Evolutionary conservation across 352 stramenopile genomes (phyloP).

Genomic region (Pythium folliculosum): DNA sequence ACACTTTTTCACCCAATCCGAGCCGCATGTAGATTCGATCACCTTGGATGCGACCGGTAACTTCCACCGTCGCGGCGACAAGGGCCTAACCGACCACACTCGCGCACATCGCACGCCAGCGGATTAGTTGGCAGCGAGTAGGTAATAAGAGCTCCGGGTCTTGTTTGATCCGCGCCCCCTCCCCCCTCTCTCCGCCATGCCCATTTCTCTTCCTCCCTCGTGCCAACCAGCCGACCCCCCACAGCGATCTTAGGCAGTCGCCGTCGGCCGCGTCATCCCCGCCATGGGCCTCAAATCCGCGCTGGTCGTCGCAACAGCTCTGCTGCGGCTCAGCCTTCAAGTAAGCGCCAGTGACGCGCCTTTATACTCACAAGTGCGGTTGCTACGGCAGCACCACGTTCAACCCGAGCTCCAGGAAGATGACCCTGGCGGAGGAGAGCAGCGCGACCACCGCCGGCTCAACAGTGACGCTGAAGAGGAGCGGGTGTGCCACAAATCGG

Average conservation of each 20-base stretch:
- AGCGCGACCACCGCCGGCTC: background rate
- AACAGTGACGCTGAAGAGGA: background rate
- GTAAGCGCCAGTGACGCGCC: background rate
- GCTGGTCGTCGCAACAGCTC: background rate
- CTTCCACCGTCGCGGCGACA: background rate
- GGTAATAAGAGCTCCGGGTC: too few species aligned
- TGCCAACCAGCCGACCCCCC: background rate
- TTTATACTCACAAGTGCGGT: background rate
- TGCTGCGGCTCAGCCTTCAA: background rate
- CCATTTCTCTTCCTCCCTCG: background rate
- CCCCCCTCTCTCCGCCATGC: background rate
- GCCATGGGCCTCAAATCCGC: background rate
- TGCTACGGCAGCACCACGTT: background rate
- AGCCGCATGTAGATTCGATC: background rate
- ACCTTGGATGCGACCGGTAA: background rate
- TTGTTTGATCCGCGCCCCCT: too few species aligned
- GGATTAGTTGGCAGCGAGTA: background rate
- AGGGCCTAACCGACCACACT: background rate
- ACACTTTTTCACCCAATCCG: constrained; percentile 4
- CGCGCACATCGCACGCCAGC: background rate
- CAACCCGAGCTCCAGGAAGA: background rate
- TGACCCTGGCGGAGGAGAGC: background rate
- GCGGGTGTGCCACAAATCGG: constrained; percentile 44
- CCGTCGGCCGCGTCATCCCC: too few species aligned
- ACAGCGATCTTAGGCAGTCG: background rate